phyloP scores from a whole-genome alignment of 2,329 filamentous ascomycete genomes.

The Epichloe bromicola region DNA sequence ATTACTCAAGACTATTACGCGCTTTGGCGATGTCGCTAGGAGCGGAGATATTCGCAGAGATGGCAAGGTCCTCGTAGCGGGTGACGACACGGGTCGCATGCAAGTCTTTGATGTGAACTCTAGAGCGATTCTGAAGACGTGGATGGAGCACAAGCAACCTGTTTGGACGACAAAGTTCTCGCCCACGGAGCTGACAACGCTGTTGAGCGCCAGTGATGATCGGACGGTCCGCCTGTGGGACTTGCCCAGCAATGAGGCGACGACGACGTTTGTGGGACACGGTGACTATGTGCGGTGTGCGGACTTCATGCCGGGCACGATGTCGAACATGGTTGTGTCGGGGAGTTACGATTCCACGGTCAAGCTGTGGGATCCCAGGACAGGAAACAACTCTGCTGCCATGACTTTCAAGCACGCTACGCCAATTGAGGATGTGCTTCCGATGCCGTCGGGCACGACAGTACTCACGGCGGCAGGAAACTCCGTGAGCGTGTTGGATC shows the following conservation, averaged over 20 bases:
- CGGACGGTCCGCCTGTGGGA: slow-evolving; percentile 91
- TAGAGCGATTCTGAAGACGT: slow-evolving; percentile 86
- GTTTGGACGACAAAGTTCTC: slow-evolving; percentile 89
- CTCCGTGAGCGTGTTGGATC: slow-evolving; percentile 79
- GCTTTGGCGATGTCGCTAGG: slow-evolving; percentile 84
- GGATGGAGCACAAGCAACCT: slow-evolving; percentile 87
- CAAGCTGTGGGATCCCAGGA: slow-evolving; percentile 81
- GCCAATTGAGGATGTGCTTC: slow-evolving; percentile 76
- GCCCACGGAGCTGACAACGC: slow-evolving; percentile 69
- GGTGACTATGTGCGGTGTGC: slow-evolving; percentile 85
- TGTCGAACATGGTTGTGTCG: slow-evolving; percentile 67
- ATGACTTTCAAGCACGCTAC: slow-evolving; percentile 95
- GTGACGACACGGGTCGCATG: slow-evolving; percentile 81
- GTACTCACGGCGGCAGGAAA: slow-evolving; percentile 76
- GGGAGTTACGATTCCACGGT: slow-evolving; percentile 94
- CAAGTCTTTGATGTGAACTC: slow-evolving; percentile 90
- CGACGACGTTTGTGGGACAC: slow-evolving; percentile 72
- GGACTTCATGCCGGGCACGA: slow-evolving; percentile 64
- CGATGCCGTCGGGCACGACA: slow-evolving; percentile 75
- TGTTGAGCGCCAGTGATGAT: slow-evolving; percentile 88
- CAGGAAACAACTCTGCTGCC: slow-evolving; percentile 49
- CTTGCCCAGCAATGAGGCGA: slow-evolving; percentile 65
- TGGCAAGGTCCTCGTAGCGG: slow-evolving; percentile 77
- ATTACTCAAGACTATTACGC: slow-evolving; percentile 82
- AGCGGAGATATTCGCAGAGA: slow-evolving; percentile 81